phyloP scores from a whole-genome alignment of 495 filamentous ascomycete species.

The Zalerion maritima region DNA sequence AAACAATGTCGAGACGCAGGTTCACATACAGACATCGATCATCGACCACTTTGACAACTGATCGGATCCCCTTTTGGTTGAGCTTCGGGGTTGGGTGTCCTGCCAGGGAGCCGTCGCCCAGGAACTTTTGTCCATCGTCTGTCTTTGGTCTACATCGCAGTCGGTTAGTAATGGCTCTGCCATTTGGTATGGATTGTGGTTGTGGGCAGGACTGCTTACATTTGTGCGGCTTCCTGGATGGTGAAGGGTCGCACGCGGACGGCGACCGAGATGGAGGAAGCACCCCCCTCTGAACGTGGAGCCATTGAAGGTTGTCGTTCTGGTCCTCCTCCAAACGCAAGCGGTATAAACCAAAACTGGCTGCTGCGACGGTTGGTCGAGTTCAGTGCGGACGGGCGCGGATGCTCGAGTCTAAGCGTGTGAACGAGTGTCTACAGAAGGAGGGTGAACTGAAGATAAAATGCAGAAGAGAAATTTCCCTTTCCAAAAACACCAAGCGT shows the following conservation, averaged over 20 bases:
- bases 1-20: not conserved
- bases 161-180: constrained; percentile 7
- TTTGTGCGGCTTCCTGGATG: constrained; percentile 53
- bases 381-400: too few relatives aligned
- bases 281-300: too few relatives aligned
- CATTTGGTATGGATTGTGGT: not conserved
- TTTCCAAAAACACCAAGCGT: too few relatives aligned
- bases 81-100: constrained; percentile 71
- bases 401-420: too few relatives aligned
- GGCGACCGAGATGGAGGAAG: constrained; percentile 57
- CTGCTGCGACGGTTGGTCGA: too few relatives aligned
- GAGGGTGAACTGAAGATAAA: too few relatives aligned
- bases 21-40: constrained; percentile 79
- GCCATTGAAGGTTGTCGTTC: too few relatives aligned
- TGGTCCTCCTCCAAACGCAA: too few relatives aligned
- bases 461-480: too few relatives aligned
- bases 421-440: too few relatives aligned
- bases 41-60: constrained; percentile 92
- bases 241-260: constrained; percentile 94
- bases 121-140: constrained; percentile 81
- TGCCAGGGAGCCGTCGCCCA: constrained; percentile 88
- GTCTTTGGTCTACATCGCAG: constrained; percentile 42
- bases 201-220: constrained; percentile 27
- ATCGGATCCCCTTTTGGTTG: constrained; percentile 69
- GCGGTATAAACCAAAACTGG: too few relatives aligned